Evolutionary conservation across 1,284 basidiomycete genomes (phyloP), one percentile per base, ranked within the genome.

Genomic region (Trichosporon asahii): DNA sequence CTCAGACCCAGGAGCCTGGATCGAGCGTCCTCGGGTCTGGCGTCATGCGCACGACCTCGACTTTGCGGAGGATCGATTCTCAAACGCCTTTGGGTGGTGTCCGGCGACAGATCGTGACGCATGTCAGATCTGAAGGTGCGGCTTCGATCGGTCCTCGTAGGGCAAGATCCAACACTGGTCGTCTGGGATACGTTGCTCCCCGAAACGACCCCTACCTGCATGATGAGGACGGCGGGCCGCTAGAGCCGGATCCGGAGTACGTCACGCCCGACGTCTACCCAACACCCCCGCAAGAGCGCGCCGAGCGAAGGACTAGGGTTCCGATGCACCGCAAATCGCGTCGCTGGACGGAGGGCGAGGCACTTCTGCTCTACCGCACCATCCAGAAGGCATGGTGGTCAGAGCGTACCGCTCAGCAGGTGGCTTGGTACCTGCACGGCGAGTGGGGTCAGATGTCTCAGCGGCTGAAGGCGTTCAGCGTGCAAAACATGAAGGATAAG

Each of bases 401-500:
- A 0, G 76, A 78, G 57, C 66, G 65, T 37, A 76, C 76, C 61
- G 78, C 80, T 2, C 61, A 76, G 4, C 64, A 71, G 44, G 77
- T 79, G 8, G 76, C 76, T 2, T 76, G 74, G 72, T 72, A 76
- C 18, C 68, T 82, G 2, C 72, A 78, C 64, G 80, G 80, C 15
- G 80, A 80, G 35, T 66, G 66, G 57, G 80, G 78, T 0, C 31
- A 23, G 25, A 7, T 70, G 2, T 60, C 63, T 0, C 57, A 73
- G 15, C 18, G 21, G 1, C 70, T 82, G 33, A 67, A 72, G 66
- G 61, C 73, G 31, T 78, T 73, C 68, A 78, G 76, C 53, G 68
- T 74, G 2, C 78, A 80, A 68, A 77, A 82, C 68, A 80, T 82
- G 80, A 80, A 79, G 67, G 79, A 80, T 57, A 80, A 80, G 75